phyloP scores from a whole-genome alignment of 345 rosid species.

The Cardamine chenopodiifolia region DNA sequence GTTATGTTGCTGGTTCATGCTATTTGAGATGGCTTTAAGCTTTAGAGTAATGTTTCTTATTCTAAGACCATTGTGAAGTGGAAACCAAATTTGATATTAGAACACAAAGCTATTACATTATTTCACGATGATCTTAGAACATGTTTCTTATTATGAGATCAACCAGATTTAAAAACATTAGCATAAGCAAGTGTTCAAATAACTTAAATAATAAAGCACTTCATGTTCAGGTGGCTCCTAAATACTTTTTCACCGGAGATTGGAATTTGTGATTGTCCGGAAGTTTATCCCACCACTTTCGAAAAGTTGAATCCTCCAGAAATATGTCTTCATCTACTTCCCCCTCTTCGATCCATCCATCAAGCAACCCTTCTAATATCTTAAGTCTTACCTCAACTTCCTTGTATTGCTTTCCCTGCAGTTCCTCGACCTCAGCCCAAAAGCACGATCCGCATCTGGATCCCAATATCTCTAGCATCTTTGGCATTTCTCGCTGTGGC shows the following conservation, averaged over 20 bases:
- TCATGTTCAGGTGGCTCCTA: conserved; percentile 10
- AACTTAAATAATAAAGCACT: neutral
- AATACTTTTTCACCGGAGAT: conserved; percentile 13
- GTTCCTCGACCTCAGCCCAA: conserved; percentile 89
- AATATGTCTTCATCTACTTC: conserved; percentile 47
- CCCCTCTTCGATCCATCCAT: conserved; percentile 35
- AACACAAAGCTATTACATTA: conserved; percentile 17
- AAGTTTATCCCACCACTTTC: conserved; percentile 51
- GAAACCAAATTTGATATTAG: conserved; percentile 16
- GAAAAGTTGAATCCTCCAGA: conserved; percentile 53
- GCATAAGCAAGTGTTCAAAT: neutral
- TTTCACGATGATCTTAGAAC: conserved; percentile 8
- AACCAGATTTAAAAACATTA: neutral
- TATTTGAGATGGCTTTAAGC: neutral
- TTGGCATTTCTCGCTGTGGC: neutral
- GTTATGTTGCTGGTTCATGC: conserved; percentile 6
- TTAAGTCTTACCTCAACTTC: conserved; percentile 22
- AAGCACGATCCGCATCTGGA: conserved; percentile 54
- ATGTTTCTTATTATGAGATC: neutral
- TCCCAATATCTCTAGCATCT: neutral
- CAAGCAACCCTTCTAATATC: conserved; percentile 26
- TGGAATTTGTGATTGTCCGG: conserved; percentile 24
- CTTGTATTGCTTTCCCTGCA: conserved; percentile 32
- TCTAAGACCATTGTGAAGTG: conserved; percentile 11
- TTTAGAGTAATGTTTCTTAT: neutral